A percentile compares a stretch with the other conserved stretches of the same genome.
Conservation (phyloP, 371 early-diverging fungal genomes). For the Lichtheimia ramosa region DNA sequence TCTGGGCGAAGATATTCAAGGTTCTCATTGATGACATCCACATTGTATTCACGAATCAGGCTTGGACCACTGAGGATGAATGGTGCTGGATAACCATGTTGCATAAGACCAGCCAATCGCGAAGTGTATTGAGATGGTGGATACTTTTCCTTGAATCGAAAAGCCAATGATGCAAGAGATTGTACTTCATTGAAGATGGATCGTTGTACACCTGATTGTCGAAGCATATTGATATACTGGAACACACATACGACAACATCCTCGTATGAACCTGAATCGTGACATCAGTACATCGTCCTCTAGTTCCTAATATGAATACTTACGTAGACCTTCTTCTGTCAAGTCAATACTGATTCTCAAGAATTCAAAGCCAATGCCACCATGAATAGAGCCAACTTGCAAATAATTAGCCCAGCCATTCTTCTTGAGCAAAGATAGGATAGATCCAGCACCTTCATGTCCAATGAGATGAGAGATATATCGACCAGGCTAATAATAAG, state of each 20-base stretch:
- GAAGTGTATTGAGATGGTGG: conserved; percentile 62
- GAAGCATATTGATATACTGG: conserved; percentile 84
- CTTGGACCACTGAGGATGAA: conserved; percentile 72
- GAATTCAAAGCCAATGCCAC: conserved; percentile 76
- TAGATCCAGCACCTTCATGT: conserved; percentile 86
- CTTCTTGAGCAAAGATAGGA: conserved; percentile 82
- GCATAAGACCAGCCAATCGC: conserved; percentile 62
- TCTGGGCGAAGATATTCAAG: conserved; percentile 65
- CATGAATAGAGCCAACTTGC: conserved; percentile 65
- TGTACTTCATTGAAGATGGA: conserved; percentile 81
- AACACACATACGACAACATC: conserved; percentile 82
- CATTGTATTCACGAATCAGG: conserved; percentile 63
- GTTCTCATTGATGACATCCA: conserved; percentile 57
- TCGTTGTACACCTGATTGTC: conserved; percentile 65
- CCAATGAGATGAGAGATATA: conserved; percentile 81
- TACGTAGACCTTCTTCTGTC: conserved; percentile 81
- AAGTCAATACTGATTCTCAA: conserved; percentile 81
- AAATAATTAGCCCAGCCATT: conserved; percentile 86
- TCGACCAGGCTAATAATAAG: conserved; percentile 54
- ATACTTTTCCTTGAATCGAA: conserved; percentile 84
- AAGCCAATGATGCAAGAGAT: conserved; percentile 67
- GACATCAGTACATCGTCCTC: not conserved
- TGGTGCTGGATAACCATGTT: conserved; percentile 66
- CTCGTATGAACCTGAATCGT: conserved; percentile 56
- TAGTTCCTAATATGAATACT: conserved; percentile 11